Evolutionary conservation across 495 filamentous ascomycete species (phyloP), one percentile per base, ranked within the genome.

Genomic region (Podospora fimiseda): DNA sequence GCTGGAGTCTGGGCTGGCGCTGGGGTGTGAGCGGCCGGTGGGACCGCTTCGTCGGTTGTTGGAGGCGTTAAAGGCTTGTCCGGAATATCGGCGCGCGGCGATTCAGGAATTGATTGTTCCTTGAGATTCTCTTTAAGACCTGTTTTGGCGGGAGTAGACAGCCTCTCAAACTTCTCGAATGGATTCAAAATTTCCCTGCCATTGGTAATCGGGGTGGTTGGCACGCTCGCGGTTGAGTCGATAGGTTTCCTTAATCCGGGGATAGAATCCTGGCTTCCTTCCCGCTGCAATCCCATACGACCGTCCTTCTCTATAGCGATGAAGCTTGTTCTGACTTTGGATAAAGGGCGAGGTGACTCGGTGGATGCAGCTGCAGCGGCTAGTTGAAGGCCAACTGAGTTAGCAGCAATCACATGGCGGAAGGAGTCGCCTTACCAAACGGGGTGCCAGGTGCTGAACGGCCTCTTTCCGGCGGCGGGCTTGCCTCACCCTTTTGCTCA

Each of bases 251-350:
- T 59, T n/a, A 69, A 60, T 0, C 59, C 57, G 6, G 71, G 68
- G n/a, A 63, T 54, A 27, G 74, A 74, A 15, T 74, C 73, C 37
- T 66, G 68, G 52, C 74, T 75, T 14, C 55, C 60, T 27, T 71
- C 69, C 48, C 68, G 66, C 41, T 64, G 65, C 24, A 73, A 61
- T 40, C 74, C 75, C 43, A 77, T 66, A 38, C 74, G 69, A 41
- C 76, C 79, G 62, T 76, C 78, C 50, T 77, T 76, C 53, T 91
- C 88, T 14, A 96, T 83, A 2, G 86, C 80, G 41, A 95, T 80
- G 65, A 96, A 96, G 62, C 80, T 90, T 27, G 89, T 89, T 50
- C 88, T 80, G 43, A 95, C 82, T 68, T 86, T 91, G 48, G 84
- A 86, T 15, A 89, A 75, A 20, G 81, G 87, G 53, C 86, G 76